Conservation (phyloP, 176 grass and related monocot genomes). For the Oryza nivara region DNA sequence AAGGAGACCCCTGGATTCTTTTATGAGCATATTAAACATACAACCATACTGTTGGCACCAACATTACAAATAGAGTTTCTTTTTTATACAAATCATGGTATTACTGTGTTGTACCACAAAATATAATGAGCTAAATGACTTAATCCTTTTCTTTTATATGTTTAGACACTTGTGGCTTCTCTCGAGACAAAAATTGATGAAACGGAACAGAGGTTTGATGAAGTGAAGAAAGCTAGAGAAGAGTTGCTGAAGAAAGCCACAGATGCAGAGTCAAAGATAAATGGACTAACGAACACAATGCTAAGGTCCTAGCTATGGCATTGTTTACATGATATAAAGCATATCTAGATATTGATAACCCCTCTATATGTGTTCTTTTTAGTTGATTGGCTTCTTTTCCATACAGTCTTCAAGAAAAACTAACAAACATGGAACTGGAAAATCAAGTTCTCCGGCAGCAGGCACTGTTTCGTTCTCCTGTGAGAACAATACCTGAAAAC, state of each 20-base stretch:
- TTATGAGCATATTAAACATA: background rate
- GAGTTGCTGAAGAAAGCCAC: conserved; percentile 69
- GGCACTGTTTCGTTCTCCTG: conserved; percentile 51
- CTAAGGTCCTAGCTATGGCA: conserved; percentile 59
- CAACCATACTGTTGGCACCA: conserved; percentile 27
- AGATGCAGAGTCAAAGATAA: conserved; percentile 72
- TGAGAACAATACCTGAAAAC: conserved; percentile 56
- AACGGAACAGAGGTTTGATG: conserved; percentile 90
- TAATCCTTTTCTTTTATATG: conserved; percentile 32
- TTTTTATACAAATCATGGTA: conserved; percentile 13
- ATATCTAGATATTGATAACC: conserved; percentile 20
- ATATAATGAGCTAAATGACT: conserved; percentile 7
- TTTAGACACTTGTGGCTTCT: conserved; percentile 73
- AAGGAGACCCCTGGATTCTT: background rate
- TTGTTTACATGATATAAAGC: conserved; percentile 27
- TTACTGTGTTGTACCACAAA: conserved; percentile 5
- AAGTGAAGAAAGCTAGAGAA: conserved; percentile 72
- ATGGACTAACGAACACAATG: conserved; percentile 80
- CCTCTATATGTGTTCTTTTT: conserved; percentile 15
- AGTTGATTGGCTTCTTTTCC: conserved; percentile 1
- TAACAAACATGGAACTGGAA: conserved; percentile 92
- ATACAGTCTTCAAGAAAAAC: conserved; percentile 83
- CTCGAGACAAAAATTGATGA: conserved; percentile 85
- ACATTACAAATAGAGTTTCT: background rate
- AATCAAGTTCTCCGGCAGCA: conserved; percentile 86